Evolutionary conservation across 2,329 filamentous ascomycete genomes (phyloP).

Genomic region (Penicillium occitanis): DNA sequence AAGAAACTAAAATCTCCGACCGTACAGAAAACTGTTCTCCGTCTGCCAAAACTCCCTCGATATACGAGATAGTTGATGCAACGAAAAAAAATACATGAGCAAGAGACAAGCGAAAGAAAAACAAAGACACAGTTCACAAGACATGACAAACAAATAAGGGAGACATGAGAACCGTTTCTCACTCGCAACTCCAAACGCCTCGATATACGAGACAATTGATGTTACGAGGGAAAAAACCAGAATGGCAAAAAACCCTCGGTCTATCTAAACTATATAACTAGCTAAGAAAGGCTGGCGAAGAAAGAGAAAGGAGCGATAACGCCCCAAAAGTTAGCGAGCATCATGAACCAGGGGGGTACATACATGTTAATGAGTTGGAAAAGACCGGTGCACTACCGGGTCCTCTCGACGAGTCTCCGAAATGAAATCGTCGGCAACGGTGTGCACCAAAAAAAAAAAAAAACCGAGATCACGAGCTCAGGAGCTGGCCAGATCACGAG

Average conservation of each 20-base stretch:
- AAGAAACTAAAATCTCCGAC: not conserved
- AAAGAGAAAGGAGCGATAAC: not conserved
- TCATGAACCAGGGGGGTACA: not conserved
- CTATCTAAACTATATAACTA: not conserved
- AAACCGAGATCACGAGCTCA: conserved; percentile 11
- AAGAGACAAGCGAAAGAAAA: not conserved
- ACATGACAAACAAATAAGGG: not conserved
- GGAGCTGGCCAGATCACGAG: conserved; percentile 8
- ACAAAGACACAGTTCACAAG: not conserved
- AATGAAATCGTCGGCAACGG: conserved; percentile 3
- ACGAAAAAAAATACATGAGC: not conserved
- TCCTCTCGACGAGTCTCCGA: conserved; percentile 4
- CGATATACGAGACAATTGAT: conserved; percentile 4
- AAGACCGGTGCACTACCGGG: not conserved
- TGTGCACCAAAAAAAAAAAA: not conserved
- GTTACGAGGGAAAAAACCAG: not conserved
- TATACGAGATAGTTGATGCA: not conserved
- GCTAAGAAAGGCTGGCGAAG: not conserved
- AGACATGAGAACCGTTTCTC: not conserved
- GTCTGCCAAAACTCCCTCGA: not conserved
- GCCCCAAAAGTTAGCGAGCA: not conserved
- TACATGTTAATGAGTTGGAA: not conserved
- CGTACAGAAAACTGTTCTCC: not conserved
- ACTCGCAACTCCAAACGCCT: conserved; percentile 5
- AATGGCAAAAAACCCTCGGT: not conserved